These are phyloP conservation scores for Datisca glomerata DNA, from an alignment of 306 rosid species.

Conservation along the genomic window DNA sequence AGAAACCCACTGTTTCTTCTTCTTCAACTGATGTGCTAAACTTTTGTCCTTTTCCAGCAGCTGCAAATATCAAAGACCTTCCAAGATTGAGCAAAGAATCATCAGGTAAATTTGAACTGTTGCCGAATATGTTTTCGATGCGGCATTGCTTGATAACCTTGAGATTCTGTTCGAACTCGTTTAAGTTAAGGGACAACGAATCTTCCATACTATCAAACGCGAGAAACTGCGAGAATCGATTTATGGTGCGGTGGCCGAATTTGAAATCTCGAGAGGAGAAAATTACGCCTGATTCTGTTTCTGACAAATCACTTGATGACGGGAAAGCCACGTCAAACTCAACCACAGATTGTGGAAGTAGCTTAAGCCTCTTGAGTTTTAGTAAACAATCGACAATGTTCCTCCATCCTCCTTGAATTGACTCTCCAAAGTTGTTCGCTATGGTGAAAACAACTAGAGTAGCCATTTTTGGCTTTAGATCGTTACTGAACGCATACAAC, in stretches of 20 bases:
- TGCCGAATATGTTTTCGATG: constrained; percentile 56
- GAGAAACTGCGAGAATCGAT: constrained; percentile 38
- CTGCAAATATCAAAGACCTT: constrained; percentile 56
- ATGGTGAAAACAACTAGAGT: constrained; percentile 75
- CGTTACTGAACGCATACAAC: constrained; percentile 63
- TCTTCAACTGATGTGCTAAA: constrained; percentile 83
- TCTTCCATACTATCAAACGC: constrained; percentile 53
- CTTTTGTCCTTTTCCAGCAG: constrained; percentile 95
- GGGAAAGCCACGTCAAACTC: constrained; percentile 39
- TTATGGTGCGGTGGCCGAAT: constrained; percentile 26
- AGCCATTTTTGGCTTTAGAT: constrained; percentile 75
- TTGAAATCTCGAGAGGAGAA: constrained; percentile 35
- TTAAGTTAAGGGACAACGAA: constrained; percentile 38
- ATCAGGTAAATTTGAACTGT: constrained; percentile 48
- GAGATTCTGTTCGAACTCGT: constrained; percentile 73
- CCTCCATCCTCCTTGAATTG: constrained; percentile 87
- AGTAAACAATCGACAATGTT: constrained; percentile 76
- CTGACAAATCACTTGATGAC: constrained; percentile 14
- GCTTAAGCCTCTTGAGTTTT: constrained; percentile 73
- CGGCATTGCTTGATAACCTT: constrained; percentile 69
- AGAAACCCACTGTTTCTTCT: constrained; percentile 82
- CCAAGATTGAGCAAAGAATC: constrained; percentile 65
- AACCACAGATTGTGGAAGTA: constrained; percentile 56
- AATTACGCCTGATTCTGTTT: constrained; percentile 30
- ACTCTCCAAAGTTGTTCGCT: constrained; percentile 54